Percentiles rank a stretch among this genome's conserved stretches.
These are phyloP conservation scores for Calcarisporium arbuscula DNA, from an alignment of 2,329 filamentous ascomycete genomes.

Conservation along the genomic window DNA sequence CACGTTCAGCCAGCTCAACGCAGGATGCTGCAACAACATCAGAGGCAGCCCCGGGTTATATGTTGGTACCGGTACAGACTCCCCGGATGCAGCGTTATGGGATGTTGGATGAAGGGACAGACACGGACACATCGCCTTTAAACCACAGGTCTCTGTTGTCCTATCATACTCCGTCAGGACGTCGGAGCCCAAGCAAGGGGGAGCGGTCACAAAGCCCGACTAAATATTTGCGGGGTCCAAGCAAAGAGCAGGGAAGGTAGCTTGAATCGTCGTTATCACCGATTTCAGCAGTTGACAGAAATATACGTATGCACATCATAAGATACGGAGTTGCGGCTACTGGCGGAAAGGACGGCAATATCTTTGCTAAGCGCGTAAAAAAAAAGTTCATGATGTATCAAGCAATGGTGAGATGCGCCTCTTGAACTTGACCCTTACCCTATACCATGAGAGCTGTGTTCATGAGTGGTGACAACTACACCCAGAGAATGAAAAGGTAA, in stretches of 20 bases:
- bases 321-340: no score
- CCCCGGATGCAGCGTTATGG: slow-evolving; percentile 36
- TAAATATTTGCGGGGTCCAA: slow-evolving; percentile 35
- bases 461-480: no score
- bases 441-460: no score
- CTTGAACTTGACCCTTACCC: no score
- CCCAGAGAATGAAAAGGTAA: no score
- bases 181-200: slow-evolving; percentile 43
- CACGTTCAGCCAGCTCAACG: slow-evolving; percentile 10
- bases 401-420: no score
- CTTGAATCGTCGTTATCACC: no score
- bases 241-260: slow-evolving; percentile 28
- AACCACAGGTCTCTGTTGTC: slow-evolving; percentile 33
- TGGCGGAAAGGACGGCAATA: no score
- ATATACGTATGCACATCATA: no score
- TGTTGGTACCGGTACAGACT: slow-evolving; percentile 45
- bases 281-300: no score
- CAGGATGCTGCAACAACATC: slow-evolving; percentile 18
- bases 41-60: slow-evolving; percentile 35
- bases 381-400: no score
- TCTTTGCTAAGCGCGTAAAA: no score
- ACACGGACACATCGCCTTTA: slow-evolving; percentile 45
- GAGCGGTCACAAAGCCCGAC: slow-evolving; percentile 43
- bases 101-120: slow-evolving; percentile 37
- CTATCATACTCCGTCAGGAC: slow-evolving; percentile 38